These are phyloP conservation scores for Lactarius psammicola DNA, from an alignment of 768 basidiomycete species.

Conservation along the genomic window DNA sequence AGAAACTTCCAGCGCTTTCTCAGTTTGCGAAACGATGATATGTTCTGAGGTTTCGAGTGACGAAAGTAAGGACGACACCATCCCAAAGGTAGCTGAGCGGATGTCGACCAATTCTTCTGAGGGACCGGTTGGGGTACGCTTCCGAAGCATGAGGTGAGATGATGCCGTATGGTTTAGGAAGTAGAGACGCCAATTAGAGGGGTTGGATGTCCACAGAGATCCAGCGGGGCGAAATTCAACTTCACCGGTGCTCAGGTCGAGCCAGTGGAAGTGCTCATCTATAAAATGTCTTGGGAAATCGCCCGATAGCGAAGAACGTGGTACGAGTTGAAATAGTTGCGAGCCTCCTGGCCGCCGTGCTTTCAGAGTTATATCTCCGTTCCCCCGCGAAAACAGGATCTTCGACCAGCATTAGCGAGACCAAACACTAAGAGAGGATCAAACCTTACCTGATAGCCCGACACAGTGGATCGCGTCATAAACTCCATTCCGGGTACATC, in stretches of 20 bases:
- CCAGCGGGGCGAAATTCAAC: conserved; percentile 38
- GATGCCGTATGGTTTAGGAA: neutral
- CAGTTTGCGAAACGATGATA: neutral
- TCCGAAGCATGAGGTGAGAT: neutral
- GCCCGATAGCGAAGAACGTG: conserved; percentile 30
- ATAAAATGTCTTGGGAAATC: conserved; percentile 38
- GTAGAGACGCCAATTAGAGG: conserved; percentile 34
- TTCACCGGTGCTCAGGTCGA: conserved; percentile 29
- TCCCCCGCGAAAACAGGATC: conserved; percentile 4
- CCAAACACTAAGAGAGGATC: neutral
- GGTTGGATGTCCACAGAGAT: conserved; percentile 34
- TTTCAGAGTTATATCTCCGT: conserved; percentile 3
- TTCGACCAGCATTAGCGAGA: neutral
- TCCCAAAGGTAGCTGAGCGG: conserved; percentile 2
- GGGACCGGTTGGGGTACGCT: neutral
- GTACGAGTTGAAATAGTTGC: conserved; percentile 36
- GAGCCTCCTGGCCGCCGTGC: neutral
- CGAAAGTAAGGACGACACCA: conserved; percentile 5
- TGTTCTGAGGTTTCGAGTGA: neutral
- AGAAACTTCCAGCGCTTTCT: conserved; percentile 25
- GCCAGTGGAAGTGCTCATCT: conserved; percentile 39
- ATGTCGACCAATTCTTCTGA: conserved; percentile 7
- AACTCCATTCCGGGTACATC: conserved; percentile 11
- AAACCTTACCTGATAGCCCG: conserved; percentile 7
- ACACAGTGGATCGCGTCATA: conserved; percentile 13